Percentiles rank a stretch among this genome's conserved stretches.
phyloP scores from a whole-genome alignment of 176 grass and related monocot genomes.

The Themeda triandra region DNA sequence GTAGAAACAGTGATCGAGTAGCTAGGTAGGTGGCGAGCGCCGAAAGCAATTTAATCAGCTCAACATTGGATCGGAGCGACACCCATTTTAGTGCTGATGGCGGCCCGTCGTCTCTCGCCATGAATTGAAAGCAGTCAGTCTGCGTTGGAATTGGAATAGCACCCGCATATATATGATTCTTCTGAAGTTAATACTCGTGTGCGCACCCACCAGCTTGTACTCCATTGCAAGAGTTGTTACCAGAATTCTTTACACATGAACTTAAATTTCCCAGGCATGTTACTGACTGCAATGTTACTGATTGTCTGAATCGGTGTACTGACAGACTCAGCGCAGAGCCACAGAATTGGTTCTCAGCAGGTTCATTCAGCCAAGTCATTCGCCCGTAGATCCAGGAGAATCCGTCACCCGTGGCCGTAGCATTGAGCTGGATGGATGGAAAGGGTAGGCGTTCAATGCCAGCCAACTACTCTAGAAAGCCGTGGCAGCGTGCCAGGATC shows the following conservation, averaged over 20 bases:
- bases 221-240: neutral
- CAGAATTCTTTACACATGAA: neutral
- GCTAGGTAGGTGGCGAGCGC: conserved; percentile 51
- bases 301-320: neutral
- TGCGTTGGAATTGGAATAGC: neutral
- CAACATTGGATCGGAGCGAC: neutral
- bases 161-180: neutral
- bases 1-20: neutral
- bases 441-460: conserved; percentile 23
- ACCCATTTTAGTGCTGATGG: conserved; percentile 34
- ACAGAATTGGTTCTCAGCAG: neutral
- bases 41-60: conserved; percentile 42
- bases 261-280: neutral
- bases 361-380: neutral
- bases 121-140: neutral
- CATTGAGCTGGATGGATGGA: conserved; percentile 5
- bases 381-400: neutral
- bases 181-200: neutral
- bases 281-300: neutral
- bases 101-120: neutral
- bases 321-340: neutral
- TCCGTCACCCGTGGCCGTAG: neutral
- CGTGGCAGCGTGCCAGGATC: conserved; percentile 16
- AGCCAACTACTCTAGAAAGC: conserved; percentile 2
- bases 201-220: neutral